Base-by-base conservation (phyloP, 768 basidiomycete species). In the Phaffia tasmanica region DNA sequence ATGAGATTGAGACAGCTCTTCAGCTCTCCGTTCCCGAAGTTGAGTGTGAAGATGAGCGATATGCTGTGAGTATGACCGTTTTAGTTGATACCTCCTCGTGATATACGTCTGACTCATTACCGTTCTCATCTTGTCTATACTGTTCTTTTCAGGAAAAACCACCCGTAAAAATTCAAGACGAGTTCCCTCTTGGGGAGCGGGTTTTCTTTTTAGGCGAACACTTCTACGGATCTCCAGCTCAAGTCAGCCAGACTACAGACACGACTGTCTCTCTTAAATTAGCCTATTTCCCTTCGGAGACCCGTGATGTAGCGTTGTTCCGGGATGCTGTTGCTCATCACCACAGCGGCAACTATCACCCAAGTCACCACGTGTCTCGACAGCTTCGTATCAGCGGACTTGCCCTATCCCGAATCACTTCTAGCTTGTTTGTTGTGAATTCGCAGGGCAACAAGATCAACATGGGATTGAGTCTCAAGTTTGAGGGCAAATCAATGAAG, bases 171-270 rank as follows among this genome's bases (percentile, higher is more conserved):
- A 77, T 98, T 35, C 81, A 84, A 0, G 85, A 90, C 62, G 95
- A 98, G 74, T 97, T 89, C 78, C 92, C 93, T 0, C 84, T 83
- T 0, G 89, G 87, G 0, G 87, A 84, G 75, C 89, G 86, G 74
- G 88, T 98, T 32, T 95, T 99, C 78, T 98, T 97, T 84, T 81
- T 98, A 8, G 93, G 94, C 19, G 86, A 89, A 73, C 86, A 90
- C 74, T 90, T 88, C 0, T 99, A 94, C 73, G 95, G 95, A n/a
- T 86, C 89, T 2, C 90, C 94, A 18, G 92, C 93, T 0, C 88
- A 92, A 72, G 89, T 99, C 15, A 81, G 84, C 49, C 81, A 78
- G 0, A 89, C 90, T 0, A 82, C 82, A 0, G 83, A 87, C 3
- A 80, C 81, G 2, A 79, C 83, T 1, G 77, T 98, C 16, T 86